Evolutionary conservation across 495 filamentous ascomycete genomes (phyloP), one percentile per base, ranked within the genome.

Genomic region (Paragyromitra xinjiangensis): DNA sequence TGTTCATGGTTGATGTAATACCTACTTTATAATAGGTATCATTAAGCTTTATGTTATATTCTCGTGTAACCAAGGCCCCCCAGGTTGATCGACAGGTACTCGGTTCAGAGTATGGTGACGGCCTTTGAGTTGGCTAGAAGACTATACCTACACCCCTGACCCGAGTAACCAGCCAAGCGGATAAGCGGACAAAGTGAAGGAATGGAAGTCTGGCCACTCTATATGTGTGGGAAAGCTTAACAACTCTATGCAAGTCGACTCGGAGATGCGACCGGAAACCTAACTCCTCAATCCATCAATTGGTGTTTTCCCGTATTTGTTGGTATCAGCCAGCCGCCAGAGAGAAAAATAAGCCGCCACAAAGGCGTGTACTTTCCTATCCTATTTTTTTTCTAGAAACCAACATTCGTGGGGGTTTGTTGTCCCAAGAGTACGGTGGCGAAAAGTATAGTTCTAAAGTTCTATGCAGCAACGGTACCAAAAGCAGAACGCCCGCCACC

Each of bases 321-420:
- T 44, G 9, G 45, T 37, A 58, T 34, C 62, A 19, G 58, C 29
- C 45, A 26, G 19, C 69, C 50, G n/a, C 34, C 42, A 71, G 37
- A 37, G 12, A 61, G 40, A 6, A n/a, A 67, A 73, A 42, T 73
- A 73, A 73, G 62, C 62, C 50, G 71, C 71, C 71, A 73, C 71
- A 58, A 59, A 6, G 16, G 71, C 58, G 34, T 73, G 63, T 50
- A 67, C 62, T 73, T 73, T 73, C 71, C 71, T 66, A 73, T 73
- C 53, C 16, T n/a, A 67, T 22, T 56, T 51, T 22, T 22, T 56
- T 58, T 73, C 69, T 72, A 44, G 69, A 56, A 56, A 64, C 45
- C 26, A 50, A 39, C 56, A 71, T 26, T 34, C 34, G 39, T 12
- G 59, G 59, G 37, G 16, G 40, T 4, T 48, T 48, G 37, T 62